Evolutionary conservation across 1,139 yeast genomes (phyloP).

Genomic region (Lizanozyma gosingica): DNA sequence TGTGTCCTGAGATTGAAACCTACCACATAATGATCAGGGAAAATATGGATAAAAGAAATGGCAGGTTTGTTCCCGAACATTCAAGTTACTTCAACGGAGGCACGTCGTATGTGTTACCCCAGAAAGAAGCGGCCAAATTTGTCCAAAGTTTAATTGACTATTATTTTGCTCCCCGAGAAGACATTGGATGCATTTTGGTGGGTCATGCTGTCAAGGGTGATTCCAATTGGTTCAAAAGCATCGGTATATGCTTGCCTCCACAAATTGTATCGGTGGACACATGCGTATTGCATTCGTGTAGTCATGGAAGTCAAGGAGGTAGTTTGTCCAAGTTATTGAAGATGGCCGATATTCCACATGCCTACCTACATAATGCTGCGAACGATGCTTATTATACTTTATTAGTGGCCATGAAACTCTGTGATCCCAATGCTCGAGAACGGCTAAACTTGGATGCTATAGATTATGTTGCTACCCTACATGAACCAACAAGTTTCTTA

Average conservation of each 20-base stretch:
- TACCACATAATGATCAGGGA: slow-evolving; percentile 55
- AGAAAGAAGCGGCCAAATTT: slow-evolving; percentile 25
- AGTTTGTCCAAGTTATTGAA: slow-evolving; percentile 45
- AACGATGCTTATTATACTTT: slow-evolving; percentile 73
- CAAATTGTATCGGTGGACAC: slow-evolving; percentile 41
- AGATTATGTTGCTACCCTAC: too few species aligned
- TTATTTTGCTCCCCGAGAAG: slow-evolving; percentile 19
- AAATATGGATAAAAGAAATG: slow-evolving; percentile 37
- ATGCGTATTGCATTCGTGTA: slow-evolving; percentile 33
- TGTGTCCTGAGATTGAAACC: slow-evolving; percentile 36
- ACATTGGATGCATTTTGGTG: slow-evolving; percentile 32
- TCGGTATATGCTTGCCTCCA: slow-evolving; percentile 41
- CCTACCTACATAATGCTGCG: slow-evolving; percentile 71
- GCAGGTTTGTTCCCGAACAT: slow-evolving; percentile 55
- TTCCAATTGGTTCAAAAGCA: slow-evolving; percentile 37
- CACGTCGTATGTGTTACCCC: slow-evolving; percentile 34
- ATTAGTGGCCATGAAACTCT: slow-evolving; percentile 39
- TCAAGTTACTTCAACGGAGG: slow-evolving; percentile 50
- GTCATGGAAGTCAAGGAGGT: slow-evolving; percentile 35
- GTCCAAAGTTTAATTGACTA: slow-evolving; percentile 34
- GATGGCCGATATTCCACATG: slow-evolving; percentile 48
- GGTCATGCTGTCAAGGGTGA: slow-evolving; percentile 70
- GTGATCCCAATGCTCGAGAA: slow-evolving; percentile 45
- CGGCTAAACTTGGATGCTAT: slow-evolving; percentile 19
- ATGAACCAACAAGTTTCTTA: too few species aligned